Conservation (phyloP, 352 stramenopile species). For the Discostella stelligera region DNA sequence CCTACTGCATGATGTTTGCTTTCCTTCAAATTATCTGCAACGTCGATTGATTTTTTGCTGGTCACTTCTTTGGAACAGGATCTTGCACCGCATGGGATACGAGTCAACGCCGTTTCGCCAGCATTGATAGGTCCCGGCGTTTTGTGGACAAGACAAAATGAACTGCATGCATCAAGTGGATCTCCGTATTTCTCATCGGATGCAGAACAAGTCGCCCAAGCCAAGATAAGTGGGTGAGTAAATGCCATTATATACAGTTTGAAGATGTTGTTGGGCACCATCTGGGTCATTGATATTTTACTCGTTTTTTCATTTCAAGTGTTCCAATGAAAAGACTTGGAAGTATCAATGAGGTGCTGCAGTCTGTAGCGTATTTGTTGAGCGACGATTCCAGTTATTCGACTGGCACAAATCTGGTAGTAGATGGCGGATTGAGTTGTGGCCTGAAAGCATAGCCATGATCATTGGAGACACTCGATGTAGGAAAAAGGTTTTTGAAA, state of each 20-base stretch:
- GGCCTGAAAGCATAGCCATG: constrained; percentile 55
- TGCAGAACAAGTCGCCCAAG: constrained; percentile 65
- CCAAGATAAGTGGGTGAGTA: constrained; percentile 70
- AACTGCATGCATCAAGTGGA: constrained; percentile 76
- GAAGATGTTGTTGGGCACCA: constrained; percentile 4
- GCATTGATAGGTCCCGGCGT: constrained; percentile 81
- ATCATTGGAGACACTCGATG: too few relatives aligned
- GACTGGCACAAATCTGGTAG: constrained; percentile 79
- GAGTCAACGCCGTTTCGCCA: constrained; percentile 82
- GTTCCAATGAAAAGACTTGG: constrained; percentile 83
- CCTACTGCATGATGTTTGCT: too few relatives aligned
- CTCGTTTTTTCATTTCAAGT: constrained; percentile 13
- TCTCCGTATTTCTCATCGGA: constrained; percentile 80
- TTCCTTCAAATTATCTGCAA: too few relatives aligned
- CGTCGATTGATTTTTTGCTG: background rate
- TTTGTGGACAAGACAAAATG: constrained; percentile 84
- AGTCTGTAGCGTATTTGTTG: constrained; percentile 81
- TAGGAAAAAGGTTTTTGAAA: too few relatives aligned
- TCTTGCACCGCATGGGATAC: constrained; percentile 79
- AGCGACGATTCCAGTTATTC: constrained; percentile 81
- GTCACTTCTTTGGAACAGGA: constrained; percentile 56
- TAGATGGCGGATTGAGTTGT: constrained; percentile 82
- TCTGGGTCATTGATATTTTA: too few relatives aligned
- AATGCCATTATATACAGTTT: constrained; percentile 8
- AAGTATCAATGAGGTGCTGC: constrained; percentile 78